Percentiles rank a stretch among this genome's conserved stretches.
Evolutionary conservation across 148 eudicot genomes (phyloP).

Genomic region (Simmondsia chinensis): DNA sequence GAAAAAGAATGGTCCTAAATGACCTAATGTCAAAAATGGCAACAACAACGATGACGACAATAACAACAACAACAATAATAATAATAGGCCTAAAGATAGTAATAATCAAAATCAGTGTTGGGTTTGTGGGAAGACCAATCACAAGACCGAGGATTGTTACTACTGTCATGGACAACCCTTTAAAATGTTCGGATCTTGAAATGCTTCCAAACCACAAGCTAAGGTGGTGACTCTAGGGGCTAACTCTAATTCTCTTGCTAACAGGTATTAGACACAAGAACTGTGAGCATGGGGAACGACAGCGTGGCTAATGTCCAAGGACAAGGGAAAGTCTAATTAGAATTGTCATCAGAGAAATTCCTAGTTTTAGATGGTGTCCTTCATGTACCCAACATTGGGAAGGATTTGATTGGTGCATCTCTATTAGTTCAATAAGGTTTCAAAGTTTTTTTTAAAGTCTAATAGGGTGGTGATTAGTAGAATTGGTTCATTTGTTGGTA

Average conservation of each 20-base stretch:
- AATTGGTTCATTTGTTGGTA: constrained; percentile 1
- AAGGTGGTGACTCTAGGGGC: not conserved
- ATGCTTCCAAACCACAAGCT: not conserved
- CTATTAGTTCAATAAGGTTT: not conserved
- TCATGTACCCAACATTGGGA: constrained; percentile 9
- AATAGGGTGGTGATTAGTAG: constrained; percentile 2
- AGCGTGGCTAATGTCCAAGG: constrained; percentile 2
- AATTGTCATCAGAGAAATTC: not conserved
- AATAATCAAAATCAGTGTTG: not conserved
- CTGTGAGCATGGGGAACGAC: constrained; percentile 7
- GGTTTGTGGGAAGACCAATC: constrained; percentile 1
- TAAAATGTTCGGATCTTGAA: not conserved
- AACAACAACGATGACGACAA: not conserved
- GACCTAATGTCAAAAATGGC: not conserved
- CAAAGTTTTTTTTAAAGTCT: constrained; percentile 6
- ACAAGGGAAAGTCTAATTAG: constrained; percentile 2
- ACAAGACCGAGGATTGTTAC: not conserved
- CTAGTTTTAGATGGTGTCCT: constrained; percentile 1
- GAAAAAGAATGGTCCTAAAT: not conserved
- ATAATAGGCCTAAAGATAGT: not conserved
- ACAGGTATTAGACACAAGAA: constrained; percentile 1
- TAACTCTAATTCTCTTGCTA: not conserved
- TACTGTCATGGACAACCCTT: not conserved
- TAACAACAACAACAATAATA: not conserved
- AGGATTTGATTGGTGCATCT: not conserved